Percentiles rank a stretch among this genome's conserved stretches.
These are phyloP conservation scores for Pichia cephalocereana DNA, from an alignment of 805 yeast genomes.

Conservation along the genomic window DNA sequence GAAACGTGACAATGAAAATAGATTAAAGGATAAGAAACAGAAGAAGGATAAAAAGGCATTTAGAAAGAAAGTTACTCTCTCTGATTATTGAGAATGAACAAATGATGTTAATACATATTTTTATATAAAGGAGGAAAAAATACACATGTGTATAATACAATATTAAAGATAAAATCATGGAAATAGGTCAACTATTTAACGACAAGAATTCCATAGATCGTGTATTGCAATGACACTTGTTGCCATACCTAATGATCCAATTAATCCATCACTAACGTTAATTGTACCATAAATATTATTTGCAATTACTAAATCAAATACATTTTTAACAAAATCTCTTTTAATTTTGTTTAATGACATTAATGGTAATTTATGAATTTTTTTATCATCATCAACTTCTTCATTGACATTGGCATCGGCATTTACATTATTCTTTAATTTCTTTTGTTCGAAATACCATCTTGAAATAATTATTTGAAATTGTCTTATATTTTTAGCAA, in stretches of 20 bases:
- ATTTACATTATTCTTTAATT: background rate
- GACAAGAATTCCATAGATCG: conserved; percentile 47
- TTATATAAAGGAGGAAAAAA: background rate
- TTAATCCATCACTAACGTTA: conserved; percentile 63
- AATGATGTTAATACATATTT: background rate
- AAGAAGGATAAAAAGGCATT: conserved; percentile 18
- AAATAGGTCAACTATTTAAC: background rate
- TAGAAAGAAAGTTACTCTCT: conserved; percentile 12
- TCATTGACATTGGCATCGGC: conserved; percentile 10
- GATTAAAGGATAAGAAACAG: conserved; percentile 16
- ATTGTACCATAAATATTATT: conserved; percentile 54
- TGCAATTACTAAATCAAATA: conserved; percentile 68
- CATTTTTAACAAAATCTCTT: conserved; percentile 67
- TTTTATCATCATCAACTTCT: background rate
- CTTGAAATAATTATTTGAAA: conserved; percentile 33
- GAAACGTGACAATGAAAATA: conserved; percentile 15
- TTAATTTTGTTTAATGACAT: conserved; percentile 33
- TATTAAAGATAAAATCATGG: too few species aligned
- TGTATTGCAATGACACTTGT: conserved; percentile 73
- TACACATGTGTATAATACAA: background rate
- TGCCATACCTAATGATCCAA: conserved; percentile 76
- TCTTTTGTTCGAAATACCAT: conserved; percentile 16
- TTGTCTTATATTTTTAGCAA: conserved; percentile 50
- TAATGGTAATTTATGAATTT: conserved; percentile 28
- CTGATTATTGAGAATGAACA: conserved; percentile 6